Evolutionary conservation across 2,329 filamentous ascomycete genomes (phyloP), one percentile per base, ranked within the genome.

Genomic region (Colletotrichum filicis): DNA sequence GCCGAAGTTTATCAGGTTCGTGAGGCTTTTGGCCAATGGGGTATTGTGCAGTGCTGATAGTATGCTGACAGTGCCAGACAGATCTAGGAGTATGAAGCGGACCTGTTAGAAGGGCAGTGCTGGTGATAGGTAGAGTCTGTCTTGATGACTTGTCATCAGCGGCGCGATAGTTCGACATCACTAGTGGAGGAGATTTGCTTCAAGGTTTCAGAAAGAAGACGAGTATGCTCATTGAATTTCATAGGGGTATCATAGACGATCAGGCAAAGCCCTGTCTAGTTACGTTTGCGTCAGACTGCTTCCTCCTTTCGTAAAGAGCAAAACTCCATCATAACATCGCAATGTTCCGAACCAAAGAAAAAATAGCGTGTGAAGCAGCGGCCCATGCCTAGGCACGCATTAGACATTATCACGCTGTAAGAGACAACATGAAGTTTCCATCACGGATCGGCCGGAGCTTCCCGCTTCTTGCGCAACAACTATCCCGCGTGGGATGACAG

Each of bases 251-350:
- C 61, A 26, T 37, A 55, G 53, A 55, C 61, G 22, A 53, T 9
- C 8, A 55, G 46, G 46, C 61, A 22, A 64, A 37, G 61, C 30
- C 30, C 61, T 53, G 35, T 64, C 61, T 64, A 30, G 61, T 55
- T 64, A 52, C 61, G 22, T 64, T 55, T 64, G 24, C 30, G 46
- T 64, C 35, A 24, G 22, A 64, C 24, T 62, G 59, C 59, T 62
- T 61, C 35, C 16, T 62, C 22, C 60, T 11, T 63, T 16, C 61
- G 37, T 60, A 26, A 30, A 26, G 8, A 12, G n/a, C 11, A 49
- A 64, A 63, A 62, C 59, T 62, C 59, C 61, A 24, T 55, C 49
- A 32, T 22, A 49, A 49, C 42, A 8, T 22, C 19, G 19, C 42
- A 49, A 22, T 28, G 5, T 53, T 26, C n/a, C 12, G 2, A 11